Base-by-base conservation (phyloP, 2,329 filamentous ascomycete genomes). In the Bipolaris gigantea region DNA sequence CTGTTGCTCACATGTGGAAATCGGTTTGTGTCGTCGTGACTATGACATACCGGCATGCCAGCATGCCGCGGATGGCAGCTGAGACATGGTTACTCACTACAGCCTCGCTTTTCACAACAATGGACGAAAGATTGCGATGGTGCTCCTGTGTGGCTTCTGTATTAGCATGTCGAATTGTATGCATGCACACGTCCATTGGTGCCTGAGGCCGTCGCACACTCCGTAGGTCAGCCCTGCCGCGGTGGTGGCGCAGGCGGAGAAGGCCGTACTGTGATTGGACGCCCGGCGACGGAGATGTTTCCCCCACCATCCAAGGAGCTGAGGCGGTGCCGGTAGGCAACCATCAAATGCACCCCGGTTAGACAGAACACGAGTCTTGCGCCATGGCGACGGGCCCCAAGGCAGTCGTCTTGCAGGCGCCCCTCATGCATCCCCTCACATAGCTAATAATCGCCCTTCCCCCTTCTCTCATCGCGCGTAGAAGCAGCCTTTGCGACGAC, bases 351-450 rank as follows among this genome's bases (percentile, higher is more conserved):
- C 62, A 65, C 63, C 64, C 60, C 42, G 47, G 48, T 48, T 30
- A 56, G 60, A 64, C 63, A 64, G 53, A 59, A 48, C 57, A 55
- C 57, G 39, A 30, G 49, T 49, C 39, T 50, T 38, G 53, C 50
- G 53, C 61, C 60, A 69, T 67, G 67, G 66, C 66, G 62, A 64
- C 63, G 52, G 58, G 62, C 47, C 53, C 59, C 66, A 59, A 70
- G 67, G 66, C 67, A 69, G 60, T 66, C 59, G 59, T 56, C 50
- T 48, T 67, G 46, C 46, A 48, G 23, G 34, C 59, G 45, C 61
- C 57, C 59, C 60, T 39, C 57, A 69, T 67, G 64, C 55, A 36
- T 54, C 41, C 30, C 25, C 49, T 42, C 36, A 41, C 55, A 53
- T 39, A 47, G 51, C 40, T 56, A 42, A 50, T 56, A 49, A 53